phyloP scores from a whole-genome alignment of 495 filamentous ascomycete species.

The Penicillium verhagenii region DNA sequence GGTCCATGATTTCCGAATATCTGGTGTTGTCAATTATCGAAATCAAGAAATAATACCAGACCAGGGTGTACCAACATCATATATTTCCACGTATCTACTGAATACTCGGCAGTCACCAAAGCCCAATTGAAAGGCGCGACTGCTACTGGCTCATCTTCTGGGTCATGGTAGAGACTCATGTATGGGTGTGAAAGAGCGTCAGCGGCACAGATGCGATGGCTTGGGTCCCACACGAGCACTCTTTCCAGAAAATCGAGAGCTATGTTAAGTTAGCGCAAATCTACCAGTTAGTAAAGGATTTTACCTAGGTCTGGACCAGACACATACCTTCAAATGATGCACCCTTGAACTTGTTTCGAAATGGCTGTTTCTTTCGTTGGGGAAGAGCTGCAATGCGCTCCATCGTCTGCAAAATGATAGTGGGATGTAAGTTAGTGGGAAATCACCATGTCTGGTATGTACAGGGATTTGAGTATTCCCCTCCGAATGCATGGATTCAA shows the following conservation, averaged over 20 bases:
- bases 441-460: too few species aligned
- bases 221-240: slow-evolving; percentile 1
- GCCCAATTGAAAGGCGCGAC: not conserved
- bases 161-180: slow-evolving; percentile 3
- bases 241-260: slow-evolving; percentile 1
- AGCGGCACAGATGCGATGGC: not conserved
- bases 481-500: not conserved
- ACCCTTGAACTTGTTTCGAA: not conserved
- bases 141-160: slow-evolving; percentile 2
- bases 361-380: not conserved
- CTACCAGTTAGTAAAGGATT: not conserved
- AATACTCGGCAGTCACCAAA: not conserved
- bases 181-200: not conserved
- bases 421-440: too few species aligned
- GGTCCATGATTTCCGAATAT: not conserved
- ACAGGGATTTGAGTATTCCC: too few species aligned
- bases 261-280: not conserved
- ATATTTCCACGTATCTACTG: not conserved
- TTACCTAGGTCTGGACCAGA: not conserved
- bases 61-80: not conserved
- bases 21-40: not conserved
- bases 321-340: not conserved
- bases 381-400: not conserved
- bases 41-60: not conserved
- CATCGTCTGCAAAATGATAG: slow-evolving; percentile 2